A percentile compares a stretch with the other conserved stretches of the same genome.
phyloP scores from a whole-genome alignment of 179 eudicot genomes.

The Beta macrorhiza region DNA sequence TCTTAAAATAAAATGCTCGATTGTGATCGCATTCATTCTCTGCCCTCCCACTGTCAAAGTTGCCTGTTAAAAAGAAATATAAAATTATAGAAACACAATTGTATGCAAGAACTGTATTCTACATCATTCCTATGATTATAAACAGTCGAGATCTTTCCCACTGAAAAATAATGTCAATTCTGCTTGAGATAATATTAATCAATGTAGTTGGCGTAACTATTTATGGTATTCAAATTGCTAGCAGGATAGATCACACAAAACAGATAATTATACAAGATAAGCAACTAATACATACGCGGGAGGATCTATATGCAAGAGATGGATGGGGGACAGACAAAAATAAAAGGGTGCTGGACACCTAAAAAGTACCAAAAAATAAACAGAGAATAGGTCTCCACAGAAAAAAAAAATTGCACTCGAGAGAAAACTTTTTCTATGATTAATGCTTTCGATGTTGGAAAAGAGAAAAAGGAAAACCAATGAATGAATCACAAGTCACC shows the following conservation, averaged over 20 bases:
- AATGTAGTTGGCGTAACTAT: no score
- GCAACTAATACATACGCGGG: background rate
- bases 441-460: background rate
- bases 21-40: constrained; percentile 67
- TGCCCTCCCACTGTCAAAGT: constrained; percentile 71
- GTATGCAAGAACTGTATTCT: background rate
- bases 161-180: no score
- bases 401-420: no score
- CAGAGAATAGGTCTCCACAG: no score
- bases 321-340: background rate
- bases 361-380: no score
- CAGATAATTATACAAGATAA: background rate
- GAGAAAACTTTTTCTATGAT: background rate
- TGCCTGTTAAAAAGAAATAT: constrained; percentile 49
- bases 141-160: no score
- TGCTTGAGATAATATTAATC: no score
- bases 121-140: no score
- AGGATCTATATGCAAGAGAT: background rate
- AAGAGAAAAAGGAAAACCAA: background rate
- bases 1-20: constrained; percentile 86
- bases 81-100: background rate
- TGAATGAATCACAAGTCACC: no score
- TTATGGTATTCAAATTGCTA: no score
- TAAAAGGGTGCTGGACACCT: no score
- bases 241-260: no score